Evolutionary conservation across 2,329 filamentous ascomycete genomes (phyloP), one percentile per base, ranked within the genome.

Genomic region (Cyphellophora europaea): DNA sequence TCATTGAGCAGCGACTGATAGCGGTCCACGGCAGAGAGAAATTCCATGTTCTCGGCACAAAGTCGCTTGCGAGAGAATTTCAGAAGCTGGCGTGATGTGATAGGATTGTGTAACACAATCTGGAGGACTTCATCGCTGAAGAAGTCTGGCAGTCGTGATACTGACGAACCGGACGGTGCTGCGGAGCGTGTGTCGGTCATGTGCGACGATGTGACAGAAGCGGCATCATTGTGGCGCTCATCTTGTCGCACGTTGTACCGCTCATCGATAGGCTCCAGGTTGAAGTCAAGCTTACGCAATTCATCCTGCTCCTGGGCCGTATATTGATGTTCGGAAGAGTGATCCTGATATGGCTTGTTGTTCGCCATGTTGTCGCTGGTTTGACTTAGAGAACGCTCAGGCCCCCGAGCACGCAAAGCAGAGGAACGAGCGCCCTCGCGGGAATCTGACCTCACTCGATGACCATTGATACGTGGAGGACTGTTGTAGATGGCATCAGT

Each of bases 1-100:
- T 68, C 60, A 31, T 67, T 57, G 8, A 70, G 41, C 2, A 67
- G 57, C 13, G 54, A 49, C 27, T 60, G 57, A 37, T 70, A 72
- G 32, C 62, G 62, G 47, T 68, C 60, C 36, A 69, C 66, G 53
- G 67, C 68, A 35, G 67, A 55, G 14, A 72, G 53, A 35, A 70
- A 72, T 36, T 66, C 69, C 37, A 76, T 55, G 40, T 71, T 67
- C 35, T 71, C 63, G 2, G 60, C 64, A 36, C 61, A 63, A 19
- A 65, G 59, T 19, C 58, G 54, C 18, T 51, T 58, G 31, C 65
- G 61, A n/a, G 69, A 67, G 48, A 72, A 75, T 28, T 58, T 61
- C 36, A 63, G 57, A 13, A 76, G 52, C 19, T 65, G 61, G 37
- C 63, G 57, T 2, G 61, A 61, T 1, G 67, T 67, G 3, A 56